Conservation (phyloP, 139 green algal genomes). For the Coelastrella sp. region DNA sequence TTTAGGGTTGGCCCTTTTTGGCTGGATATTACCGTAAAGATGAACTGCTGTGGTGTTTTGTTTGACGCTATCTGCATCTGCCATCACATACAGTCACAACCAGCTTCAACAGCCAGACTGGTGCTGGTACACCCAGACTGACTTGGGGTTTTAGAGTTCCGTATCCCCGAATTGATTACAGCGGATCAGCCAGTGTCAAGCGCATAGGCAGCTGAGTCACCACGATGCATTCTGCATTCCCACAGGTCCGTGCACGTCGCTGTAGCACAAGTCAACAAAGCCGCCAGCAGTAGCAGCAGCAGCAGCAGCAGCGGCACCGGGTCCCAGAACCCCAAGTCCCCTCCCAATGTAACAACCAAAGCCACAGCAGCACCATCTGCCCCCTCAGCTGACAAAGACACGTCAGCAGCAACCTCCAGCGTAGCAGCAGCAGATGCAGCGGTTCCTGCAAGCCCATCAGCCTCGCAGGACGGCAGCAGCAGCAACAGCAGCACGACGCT, state of each 20-base stretch:
- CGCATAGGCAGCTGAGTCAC: not conserved
- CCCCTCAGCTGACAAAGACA: not conserved
- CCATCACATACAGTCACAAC: no score
- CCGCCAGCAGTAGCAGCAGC: conserved; percentile 15
- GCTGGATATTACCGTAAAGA: no score
- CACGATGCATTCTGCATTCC: not conserved
- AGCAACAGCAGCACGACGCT: not conserved
- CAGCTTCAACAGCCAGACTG: no score
- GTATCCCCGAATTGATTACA: no score
- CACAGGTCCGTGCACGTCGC: conserved; percentile 10
- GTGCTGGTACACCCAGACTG: no score
- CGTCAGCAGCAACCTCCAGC: not conserved
- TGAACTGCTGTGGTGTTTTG: no score
- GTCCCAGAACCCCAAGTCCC: not conserved
- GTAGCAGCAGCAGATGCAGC: not conserved
- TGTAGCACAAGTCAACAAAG: not conserved
- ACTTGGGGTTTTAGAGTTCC: no score
- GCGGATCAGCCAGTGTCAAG: not conserved
- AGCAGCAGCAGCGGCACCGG: conserved; percentile 8
- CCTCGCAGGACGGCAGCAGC: not conserved
- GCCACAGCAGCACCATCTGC: conserved; percentile 23
- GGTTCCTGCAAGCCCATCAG: not conserved
- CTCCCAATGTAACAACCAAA: not conserved
- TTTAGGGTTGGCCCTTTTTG: no score
- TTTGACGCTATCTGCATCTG: no score